Evolutionary conservation across 2,329 filamentous ascomycete species (phyloP).

Genomic region (Fusarium dimerum): DNA sequence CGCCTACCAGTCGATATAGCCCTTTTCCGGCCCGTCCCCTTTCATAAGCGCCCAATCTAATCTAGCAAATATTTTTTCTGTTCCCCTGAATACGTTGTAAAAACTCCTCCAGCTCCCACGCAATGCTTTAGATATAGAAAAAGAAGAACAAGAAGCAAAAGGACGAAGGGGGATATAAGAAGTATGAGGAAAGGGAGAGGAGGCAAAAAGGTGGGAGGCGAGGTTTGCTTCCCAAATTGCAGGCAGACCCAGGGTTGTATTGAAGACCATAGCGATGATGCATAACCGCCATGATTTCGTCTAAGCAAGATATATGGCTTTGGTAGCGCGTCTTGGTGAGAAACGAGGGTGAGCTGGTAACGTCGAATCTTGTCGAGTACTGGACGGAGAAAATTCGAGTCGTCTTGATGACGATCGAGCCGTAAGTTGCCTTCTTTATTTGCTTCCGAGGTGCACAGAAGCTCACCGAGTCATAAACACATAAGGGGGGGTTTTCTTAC

Average conservation of each 20-base stretch:
- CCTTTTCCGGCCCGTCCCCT: constrained; percentile 5
- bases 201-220: not conserved
- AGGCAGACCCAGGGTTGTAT: not conserved
- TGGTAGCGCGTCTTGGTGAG: not conserved
- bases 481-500: constrained; percentile 28
- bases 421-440: not conserved
- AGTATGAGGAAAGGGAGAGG: not conserved
- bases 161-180: not conserved
- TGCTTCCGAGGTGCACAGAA: not conserved
- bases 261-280: not conserved
- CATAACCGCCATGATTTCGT: not conserved
- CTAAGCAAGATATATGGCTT: not conserved
- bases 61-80: constrained; percentile 19
- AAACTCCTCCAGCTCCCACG: constrained; percentile 31
- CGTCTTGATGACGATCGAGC: not conserved
- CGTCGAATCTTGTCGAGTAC: not conserved
- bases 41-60: constrained; percentile 13
- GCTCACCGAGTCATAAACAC: not conserved
- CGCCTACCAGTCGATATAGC: not conserved
- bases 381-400: not conserved
- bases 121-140: constrained; percentile 23
- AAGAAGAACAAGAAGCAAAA: constrained; percentile 4
- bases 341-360: not conserved
- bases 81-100: constrained; percentile 11
- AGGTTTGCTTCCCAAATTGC: constrained; percentile 7